Evolutionary conservation across 257 asterid species (phyloP), one percentile per base, ranked within the genome.

Genomic region (Forsythia suspensa): DNA sequence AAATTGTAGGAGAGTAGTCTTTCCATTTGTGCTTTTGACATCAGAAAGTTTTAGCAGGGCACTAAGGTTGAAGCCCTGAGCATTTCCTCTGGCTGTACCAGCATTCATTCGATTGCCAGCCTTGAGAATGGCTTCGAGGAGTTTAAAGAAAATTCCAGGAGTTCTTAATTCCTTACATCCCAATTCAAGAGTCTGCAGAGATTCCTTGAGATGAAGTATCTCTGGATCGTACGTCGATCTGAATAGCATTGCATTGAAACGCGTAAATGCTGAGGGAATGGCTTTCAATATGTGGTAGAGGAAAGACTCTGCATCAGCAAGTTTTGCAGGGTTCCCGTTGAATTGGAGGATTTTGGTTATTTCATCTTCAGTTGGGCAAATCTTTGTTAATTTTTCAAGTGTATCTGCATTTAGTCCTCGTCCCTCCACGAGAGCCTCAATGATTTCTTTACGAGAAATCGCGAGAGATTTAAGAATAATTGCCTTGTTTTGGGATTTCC

Each of bases 51-150:
- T 86, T 9, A 81, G 80, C 16, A 94, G 92, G 42, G 97, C 85
- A 21, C 81, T 86, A 29, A 94, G 88, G 71, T 89, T 87, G 79
- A 94, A 94, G 9, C 98, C 98, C 80, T 86, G 91, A 4, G 98
- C 98, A 57, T 94, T 85, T 43, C 98, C 98, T 72, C 98, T 78
- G 0, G 84, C 85, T 0, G 97, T 94, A 70, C 98, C 98, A 21
- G 93, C 96, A 71, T 94, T 94, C 97, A 94, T 81, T 79, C 87
- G 77, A 68, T 94, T 94, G 4, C 98, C 98, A 51, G 98, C 96
- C 77, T 89, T 94, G 29, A 94, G 97, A 76, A 92, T 90, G 40
- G 97, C 98, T 84, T 94, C 97, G 36, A 94, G 86, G 18, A 94
- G 93, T 75, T 91, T 91, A 16, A 86, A 84, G 85, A 94, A 92